These are phyloP conservation scores for Fusarium penzigii DNA, from an alignment of 2,329 filamentous ascomycete genomes.

Conservation along the genomic window DNA sequence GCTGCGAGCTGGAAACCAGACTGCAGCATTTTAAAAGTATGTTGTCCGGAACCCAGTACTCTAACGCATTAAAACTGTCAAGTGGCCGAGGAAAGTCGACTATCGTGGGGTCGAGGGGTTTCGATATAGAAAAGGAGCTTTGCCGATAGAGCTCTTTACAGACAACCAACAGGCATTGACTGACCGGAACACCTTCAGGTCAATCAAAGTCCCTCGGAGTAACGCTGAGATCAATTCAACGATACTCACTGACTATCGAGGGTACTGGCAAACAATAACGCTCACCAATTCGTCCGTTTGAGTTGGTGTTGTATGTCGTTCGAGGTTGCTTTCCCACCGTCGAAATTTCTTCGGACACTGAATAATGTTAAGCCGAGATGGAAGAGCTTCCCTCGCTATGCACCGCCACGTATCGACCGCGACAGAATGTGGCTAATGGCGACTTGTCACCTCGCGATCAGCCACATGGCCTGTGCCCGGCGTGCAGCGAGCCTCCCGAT, in stretches of 20 bases:
- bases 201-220: constrained; percentile 9
- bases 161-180: constrained; percentile 9
- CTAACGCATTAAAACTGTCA: constrained; percentile 9
- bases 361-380: constrained; percentile 28
- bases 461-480: constrained; percentile 29
- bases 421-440: constrained; percentile 6
- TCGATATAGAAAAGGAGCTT: constrained; percentile 19
- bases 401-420: constrained; percentile 24
- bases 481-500: constrained; percentile 18
- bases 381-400: not conserved
- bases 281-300: constrained; percentile 16
- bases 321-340: constrained; percentile 10
- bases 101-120: constrained; percentile 2
- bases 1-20: constrained; percentile 31
- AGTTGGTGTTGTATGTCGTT: constrained; percentile 15
- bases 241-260: constrained; percentile 13
- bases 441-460: constrained; percentile 22
- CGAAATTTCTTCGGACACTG: constrained; percentile 32
- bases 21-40: constrained; percentile 32
- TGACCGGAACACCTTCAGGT: constrained; percentile 5
- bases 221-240: constrained; percentile 5
- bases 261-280: constrained; percentile 14
- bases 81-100: not conserved
- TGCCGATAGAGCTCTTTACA: constrained; percentile 9
- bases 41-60: constrained; percentile 1